Evolutionary conservation across 2,329 filamentous ascomycete genomes (phyloP).

Genomic region (Aspergillus fumigatus): DNA sequence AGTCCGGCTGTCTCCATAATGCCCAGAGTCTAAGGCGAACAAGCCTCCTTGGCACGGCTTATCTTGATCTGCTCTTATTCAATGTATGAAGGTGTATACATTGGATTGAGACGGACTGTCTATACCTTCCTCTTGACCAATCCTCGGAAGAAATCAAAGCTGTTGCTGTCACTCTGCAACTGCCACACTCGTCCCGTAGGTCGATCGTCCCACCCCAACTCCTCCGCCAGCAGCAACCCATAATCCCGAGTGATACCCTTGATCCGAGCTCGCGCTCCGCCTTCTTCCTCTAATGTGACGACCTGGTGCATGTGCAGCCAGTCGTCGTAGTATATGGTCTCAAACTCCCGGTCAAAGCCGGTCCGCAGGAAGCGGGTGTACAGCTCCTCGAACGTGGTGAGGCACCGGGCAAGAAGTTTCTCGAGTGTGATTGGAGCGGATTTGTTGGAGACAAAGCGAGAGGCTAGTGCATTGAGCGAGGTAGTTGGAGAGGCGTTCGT

Average conservation of each 20-base stretch:
- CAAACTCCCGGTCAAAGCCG: slow-evolving; percentile 71
- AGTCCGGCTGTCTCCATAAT: neutral
- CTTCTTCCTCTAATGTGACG: slow-evolving; percentile 74
- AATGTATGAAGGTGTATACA: neutral
- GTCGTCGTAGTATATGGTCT: slow-evolving; percentile 70
- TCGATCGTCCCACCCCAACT: slow-evolving; percentile 68
- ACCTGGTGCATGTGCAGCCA: slow-evolving; percentile 82
- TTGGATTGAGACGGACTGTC: neutral
- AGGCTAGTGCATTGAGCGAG: slow-evolving; percentile 70
- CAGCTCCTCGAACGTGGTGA: slow-evolving; percentile 71
- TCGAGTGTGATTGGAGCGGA: slow-evolving; percentile 64
- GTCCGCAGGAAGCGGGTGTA: slow-evolving; percentile 69
- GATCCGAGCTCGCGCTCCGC: slow-evolving; percentile 68
- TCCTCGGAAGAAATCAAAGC: slow-evolving; percentile 95
- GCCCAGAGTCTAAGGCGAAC: neutral
- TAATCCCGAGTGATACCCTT: slow-evolving; percentile 88
- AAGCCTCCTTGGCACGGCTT: slow-evolving; percentile 2
- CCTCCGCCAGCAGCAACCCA: slow-evolving; percentile 80
- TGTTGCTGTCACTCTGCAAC: slow-evolving; percentile 94
- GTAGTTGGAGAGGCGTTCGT: slow-evolving; percentile 82
- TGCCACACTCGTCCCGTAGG: slow-evolving; percentile 74
- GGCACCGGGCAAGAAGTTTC: slow-evolving; percentile 72
- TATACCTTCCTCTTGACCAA: slow-evolving; percentile 74
- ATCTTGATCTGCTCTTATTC: neutral
- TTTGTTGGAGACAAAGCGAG: slow-evolving; percentile 36